Percentiles rank a stretch among this genome's conserved stretches.
Evolutionary conservation across 306 rosid genomes (phyloP).

Genomic region (Medicago lupulina): DNA sequence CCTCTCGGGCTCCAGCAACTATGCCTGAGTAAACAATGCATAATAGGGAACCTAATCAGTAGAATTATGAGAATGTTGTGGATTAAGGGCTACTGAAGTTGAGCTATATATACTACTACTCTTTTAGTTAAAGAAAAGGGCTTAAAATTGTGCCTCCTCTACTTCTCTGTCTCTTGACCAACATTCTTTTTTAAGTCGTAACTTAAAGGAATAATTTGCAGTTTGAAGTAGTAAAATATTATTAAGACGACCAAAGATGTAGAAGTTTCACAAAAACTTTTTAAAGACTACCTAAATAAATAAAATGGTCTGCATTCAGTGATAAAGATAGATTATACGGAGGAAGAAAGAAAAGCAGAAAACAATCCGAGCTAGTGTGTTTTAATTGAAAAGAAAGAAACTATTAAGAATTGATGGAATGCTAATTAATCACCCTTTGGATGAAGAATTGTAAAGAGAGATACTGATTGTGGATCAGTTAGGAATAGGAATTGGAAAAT

Average conservation of each 20-base stretch:
- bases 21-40: slow-evolving; percentile 84
- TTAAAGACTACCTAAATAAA: neutral
- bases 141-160: slow-evolving; percentile 1
- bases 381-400: no score
- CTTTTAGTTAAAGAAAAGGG: neutral
- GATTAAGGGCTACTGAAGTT: no score
- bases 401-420: no score
- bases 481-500: no score
- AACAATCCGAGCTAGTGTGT: no score
- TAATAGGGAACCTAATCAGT: slow-evolving; percentile 32
- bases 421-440: no score
- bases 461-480: no score
- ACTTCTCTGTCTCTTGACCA: neutral
- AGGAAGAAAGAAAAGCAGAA: no score
- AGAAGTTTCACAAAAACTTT: neutral
- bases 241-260: slow-evolving; percentile 50
- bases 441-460: no score
- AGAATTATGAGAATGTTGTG: neutral
- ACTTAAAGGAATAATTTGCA: slow-evolving; percentile 7
- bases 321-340: neutral
- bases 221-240: neutral
- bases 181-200: neutral
- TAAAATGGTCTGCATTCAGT: neutral
- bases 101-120: no score
- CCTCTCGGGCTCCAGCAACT: slow-evolving; percentile 98